phyloP scores from a whole-genome alignment of 306 rosid species.

The Geum urbanum region DNA sequence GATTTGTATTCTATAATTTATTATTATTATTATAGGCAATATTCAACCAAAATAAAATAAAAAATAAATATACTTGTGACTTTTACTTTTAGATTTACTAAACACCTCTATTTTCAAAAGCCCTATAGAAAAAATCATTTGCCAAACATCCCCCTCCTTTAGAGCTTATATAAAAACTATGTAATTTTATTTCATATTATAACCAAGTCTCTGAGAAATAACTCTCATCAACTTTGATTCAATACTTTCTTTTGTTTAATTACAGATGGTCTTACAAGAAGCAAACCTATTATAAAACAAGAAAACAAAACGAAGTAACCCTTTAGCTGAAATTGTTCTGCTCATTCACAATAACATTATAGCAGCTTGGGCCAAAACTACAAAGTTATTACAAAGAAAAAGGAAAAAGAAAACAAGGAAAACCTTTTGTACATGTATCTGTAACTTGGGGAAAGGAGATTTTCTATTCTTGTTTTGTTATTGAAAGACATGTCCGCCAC shows the following conservation, averaged over 20 bases:
- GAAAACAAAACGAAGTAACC: neutral
- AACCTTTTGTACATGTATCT: conserved; percentile 22
- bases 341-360: conserved; percentile 25
- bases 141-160: too few relatives aligned
- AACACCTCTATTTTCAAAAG: too few relatives aligned
- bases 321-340: conserved; percentile 18
- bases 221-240: neutral
- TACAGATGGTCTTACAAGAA: conserved; percentile 9
- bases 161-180: too few relatives aligned
- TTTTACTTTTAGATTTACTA: too few relatives aligned
- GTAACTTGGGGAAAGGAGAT: conserved; percentile 20
- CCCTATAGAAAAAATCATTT: too few relatives aligned
- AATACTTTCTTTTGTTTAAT: neutral
- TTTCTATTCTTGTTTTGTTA: conserved; percentile 23
- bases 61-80: too few relatives aligned
- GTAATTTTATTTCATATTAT: too few relatives aligned
- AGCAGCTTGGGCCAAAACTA: conserved; percentile 9
- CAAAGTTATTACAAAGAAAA: neutral
- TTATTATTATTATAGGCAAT: too few relatives aligned
- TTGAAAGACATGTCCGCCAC: conserved; percentile 17
- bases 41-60: too few relatives aligned
- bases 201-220: neutral
- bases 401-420: neutral
- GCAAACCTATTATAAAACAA: conserved; percentile 12
- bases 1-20: too few relatives aligned